Percentiles rank a stretch among this genome's conserved stretches.
Evolutionary conservation across 2,329 filamentous ascomycete genomes (phyloP).

Genomic region (Pestalotiopsis sp.): DNA sequence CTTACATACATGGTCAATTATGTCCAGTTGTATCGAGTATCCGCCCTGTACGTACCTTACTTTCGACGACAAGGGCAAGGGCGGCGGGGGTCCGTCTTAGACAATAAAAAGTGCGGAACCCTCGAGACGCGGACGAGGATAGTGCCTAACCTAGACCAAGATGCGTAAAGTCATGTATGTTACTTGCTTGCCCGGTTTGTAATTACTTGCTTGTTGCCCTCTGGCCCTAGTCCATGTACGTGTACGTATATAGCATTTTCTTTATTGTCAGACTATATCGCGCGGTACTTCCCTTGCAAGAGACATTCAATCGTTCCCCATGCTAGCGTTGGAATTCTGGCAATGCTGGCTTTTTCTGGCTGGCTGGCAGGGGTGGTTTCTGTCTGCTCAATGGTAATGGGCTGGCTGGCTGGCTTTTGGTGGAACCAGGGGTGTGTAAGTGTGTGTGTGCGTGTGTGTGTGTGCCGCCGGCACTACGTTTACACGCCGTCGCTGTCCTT

Average conservation of each 20-base stretch:
- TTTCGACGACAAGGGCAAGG: background rate
- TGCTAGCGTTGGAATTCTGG: no score
- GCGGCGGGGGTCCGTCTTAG: background rate
- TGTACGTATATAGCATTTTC: background rate
- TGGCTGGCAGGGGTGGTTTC: background rate
- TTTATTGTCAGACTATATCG: background rate
- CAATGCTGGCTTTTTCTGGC: background rate
- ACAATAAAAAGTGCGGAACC: background rate
- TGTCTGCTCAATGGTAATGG: background rate
- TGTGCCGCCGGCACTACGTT: no score
- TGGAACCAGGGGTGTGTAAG: no score
- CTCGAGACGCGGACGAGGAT: background rate
- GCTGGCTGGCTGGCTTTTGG: no score
- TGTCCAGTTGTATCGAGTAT: background rate
- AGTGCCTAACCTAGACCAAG: background rate
- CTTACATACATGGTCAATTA: background rate
- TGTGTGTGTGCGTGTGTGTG: no score
- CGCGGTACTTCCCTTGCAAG: background rate
- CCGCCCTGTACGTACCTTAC: background rate
- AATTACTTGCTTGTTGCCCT: background rate
- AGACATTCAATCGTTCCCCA: background rate
- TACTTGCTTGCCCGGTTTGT: background rate
- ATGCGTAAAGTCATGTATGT: background rate
- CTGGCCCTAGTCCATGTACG: background rate
- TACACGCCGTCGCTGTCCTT: no score